phyloP scores from a whole-genome alignment of 805 yeast species.

The Candida ulmi region DNA sequence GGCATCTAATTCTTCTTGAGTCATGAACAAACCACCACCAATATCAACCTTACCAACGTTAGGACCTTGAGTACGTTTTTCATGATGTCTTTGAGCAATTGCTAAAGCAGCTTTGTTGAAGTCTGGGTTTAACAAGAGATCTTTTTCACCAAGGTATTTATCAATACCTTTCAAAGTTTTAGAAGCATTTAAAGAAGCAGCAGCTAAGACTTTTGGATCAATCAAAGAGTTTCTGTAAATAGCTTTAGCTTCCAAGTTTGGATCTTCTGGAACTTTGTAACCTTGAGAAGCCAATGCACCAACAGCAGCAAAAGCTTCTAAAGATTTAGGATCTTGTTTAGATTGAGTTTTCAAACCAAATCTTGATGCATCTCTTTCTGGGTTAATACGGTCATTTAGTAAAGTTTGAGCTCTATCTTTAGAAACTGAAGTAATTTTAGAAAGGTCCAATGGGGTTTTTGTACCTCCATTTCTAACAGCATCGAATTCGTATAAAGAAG shows the following conservation, averaged over 20 bases:
- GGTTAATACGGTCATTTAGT: slow-evolving; percentile 25
- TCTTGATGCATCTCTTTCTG: slow-evolving; percentile 22
- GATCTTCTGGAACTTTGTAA: slow-evolving; percentile 32
- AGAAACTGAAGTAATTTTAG: slow-evolving; percentile 47
- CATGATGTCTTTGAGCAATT: slow-evolving; percentile 64
- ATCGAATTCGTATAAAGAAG: slow-evolving; percentile 38
- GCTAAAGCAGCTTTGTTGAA: slow-evolving; percentile 70
- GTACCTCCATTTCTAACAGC: slow-evolving; percentile 35
- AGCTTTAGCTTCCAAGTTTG: slow-evolving; percentile 38
- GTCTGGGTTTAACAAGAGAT: slow-evolving; percentile 39
- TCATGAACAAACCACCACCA: slow-evolving; percentile 85
- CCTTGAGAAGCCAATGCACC: slow-evolving; percentile 52
- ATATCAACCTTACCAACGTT: slow-evolving; percentile 55
- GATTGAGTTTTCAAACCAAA: slow-evolving; percentile 39
- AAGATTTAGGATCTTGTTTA: slow-evolving; percentile 34
- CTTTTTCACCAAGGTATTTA: slow-evolving; percentile 34
- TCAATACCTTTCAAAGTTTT: slow-evolving; percentile 34
- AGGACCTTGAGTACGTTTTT: slow-evolving; percentile 40
- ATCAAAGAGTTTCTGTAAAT: slow-evolving; percentile 29
- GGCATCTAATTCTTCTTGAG: slow-evolving; percentile 67
- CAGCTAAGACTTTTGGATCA: slow-evolving; percentile 38
- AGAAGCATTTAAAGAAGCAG: slow-evolving; percentile 48
- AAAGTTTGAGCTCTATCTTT: slow-evolving; percentile 30
- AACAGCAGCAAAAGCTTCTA: slow-evolving; percentile 44
- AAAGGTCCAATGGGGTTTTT: slow-evolving; percentile 41